Conservation (phyloP, 2,329 filamentous ascomycete species). For the Microsporum canis region DNA sequence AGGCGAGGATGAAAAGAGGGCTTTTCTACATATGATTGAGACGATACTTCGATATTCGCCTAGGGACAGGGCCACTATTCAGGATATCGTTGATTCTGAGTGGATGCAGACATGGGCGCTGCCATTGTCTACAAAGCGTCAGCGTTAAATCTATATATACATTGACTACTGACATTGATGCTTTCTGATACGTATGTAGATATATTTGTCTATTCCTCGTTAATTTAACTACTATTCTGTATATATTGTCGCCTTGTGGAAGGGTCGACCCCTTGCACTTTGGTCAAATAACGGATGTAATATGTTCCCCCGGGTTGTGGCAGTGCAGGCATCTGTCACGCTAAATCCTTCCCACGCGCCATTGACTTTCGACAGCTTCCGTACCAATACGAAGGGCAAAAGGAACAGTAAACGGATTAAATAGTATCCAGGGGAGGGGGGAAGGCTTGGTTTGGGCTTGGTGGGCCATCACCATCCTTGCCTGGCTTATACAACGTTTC, state of each 20-base stretch:
- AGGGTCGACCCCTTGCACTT: no score
- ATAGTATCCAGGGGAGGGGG: not conserved
- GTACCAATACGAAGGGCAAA: not conserved
- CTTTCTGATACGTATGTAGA: no score
- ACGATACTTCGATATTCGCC: slow-evolving; percentile 12
- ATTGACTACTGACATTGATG: no score
- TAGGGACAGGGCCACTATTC: slow-evolving; percentile 11
- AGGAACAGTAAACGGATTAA: not conserved
- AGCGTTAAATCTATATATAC: no score
- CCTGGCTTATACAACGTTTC: not conserved
- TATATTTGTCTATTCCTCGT: no score
- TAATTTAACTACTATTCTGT: no score
- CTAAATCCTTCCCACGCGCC: slow-evolving; percentile 1
- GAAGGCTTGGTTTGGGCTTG: no score
- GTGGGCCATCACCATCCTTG: not conserved
- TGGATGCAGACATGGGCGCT: slow-evolving; percentile 15
- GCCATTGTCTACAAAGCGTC: not conserved
- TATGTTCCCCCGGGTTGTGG: not conserved
- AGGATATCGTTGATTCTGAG: slow-evolving; percentile 12
- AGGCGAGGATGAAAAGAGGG: slow-evolving; percentile 10
- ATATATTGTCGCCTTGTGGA: no score
- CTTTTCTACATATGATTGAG: slow-evolving; percentile 12
- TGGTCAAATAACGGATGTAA: not conserved
- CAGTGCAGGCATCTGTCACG: slow-evolving; percentile 1
- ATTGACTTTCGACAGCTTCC: not conserved